These are phyloP conservation scores for Boletus coccyginus DNA, from an alignment of 768 basidiomycete species.

Conservation along the genomic window DNA sequence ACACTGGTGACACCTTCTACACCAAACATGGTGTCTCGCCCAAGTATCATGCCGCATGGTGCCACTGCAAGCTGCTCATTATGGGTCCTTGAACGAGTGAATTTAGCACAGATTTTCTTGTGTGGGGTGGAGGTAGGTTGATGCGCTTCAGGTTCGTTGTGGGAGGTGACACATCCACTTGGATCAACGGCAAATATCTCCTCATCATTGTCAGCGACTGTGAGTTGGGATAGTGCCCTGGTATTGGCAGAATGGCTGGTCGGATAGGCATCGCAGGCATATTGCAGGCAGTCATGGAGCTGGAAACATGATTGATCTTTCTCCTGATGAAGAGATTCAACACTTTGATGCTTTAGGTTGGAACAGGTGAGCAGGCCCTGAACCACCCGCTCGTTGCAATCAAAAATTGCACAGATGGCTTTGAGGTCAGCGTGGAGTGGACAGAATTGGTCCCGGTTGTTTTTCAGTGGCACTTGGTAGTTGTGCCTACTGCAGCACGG, in stretches of 20 bases:
- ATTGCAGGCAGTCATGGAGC: not conserved
- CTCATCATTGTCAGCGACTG: not conserved
- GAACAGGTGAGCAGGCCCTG: not conserved
- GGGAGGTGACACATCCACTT: too few species aligned
- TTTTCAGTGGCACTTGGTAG: not conserved
- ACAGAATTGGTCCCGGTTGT: not conserved
- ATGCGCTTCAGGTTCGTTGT: too few species aligned
- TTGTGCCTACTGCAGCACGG: too few species aligned
- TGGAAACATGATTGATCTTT: slow-evolving; percentile 5
- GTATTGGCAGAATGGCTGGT: not conserved
- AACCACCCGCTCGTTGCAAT: not conserved
- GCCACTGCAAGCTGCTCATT: too few species aligned
- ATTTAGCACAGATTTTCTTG: too few species aligned
- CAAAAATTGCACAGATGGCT: not conserved
- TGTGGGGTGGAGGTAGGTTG: too few species aligned
- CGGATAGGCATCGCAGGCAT: not conserved
- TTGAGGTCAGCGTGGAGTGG: not conserved
- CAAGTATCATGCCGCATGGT: too few species aligned
- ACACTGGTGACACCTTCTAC: too few species aligned
- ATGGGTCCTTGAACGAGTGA: too few species aligned
- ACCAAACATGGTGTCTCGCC: too few species aligned
- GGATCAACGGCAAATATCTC: too few species aligned
- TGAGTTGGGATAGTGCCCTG: not conserved
- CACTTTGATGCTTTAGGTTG: not conserved
- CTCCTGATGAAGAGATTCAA: not conserved